Evolutionary conservation across 2,329 filamentous ascomycete species (phyloP), one percentile per base, ranked within the genome.

Genomic region (Chalaropsis thielavioides): DNA sequence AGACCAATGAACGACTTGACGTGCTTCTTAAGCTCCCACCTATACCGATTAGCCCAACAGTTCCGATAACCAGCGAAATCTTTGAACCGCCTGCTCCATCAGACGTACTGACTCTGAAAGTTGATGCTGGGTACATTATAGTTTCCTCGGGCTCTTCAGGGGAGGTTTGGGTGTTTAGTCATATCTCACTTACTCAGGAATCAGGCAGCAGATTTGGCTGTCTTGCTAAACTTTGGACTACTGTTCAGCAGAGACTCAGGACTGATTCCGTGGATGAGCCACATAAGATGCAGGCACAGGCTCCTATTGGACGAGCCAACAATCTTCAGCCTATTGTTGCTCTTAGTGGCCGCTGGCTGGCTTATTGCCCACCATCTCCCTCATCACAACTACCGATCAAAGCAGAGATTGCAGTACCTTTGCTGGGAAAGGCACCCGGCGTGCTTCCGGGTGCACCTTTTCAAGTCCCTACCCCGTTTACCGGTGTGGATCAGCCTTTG

Each of bases 201-300:
- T 71, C 74, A 0, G 75, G 75, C 24, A 69, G 76, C 56, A 72
- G 74, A 17, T 86, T 81, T 72, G 78, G 75, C 44, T 96, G 91
- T 70, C 79, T 94, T 64, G 92, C 87, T 22, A 99, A 99, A 75
- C 77, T 95, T 19, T 99, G 94, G 94, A 96, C 94, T 0, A 86
- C 85, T 56, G 78, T 96, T 35, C 89, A 94, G 71, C 81, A 84
- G 69, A 76, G 77, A 38, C 74, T 77, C 19, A 79, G 79, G 66
- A 76, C 76, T 27, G 79, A 82, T 38, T 72, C 76, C 31, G 69
- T 75, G 0, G 76, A 80, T 66, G 81, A 83, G 67, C 69, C 72
- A 17, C 78, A 80, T 67, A 75, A 76, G 66, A 68, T 67, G 44
- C 73, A 73, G 31, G 73, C 71, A 24, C 70, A 75, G 1, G 68